Evolutionary conservation across 768 basidiomycete genomes (phyloP).

Genomic region (Ramaria rubella): DNA sequence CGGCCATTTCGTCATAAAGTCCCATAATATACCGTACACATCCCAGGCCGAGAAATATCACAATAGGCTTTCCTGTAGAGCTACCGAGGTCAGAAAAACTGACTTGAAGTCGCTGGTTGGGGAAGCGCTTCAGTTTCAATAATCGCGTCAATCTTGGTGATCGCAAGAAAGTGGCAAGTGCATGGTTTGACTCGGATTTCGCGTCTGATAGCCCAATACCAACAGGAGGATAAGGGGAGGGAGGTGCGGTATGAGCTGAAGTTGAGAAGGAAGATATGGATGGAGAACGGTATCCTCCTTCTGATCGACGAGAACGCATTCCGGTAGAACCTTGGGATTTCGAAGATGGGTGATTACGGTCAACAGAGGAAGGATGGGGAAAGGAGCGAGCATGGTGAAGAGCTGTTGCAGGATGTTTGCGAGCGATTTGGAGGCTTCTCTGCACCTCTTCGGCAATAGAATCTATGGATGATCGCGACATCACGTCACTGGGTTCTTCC

Average conservation of each 20-base stretch:
- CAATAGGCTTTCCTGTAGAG: slow-evolving; percentile 76
- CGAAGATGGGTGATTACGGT: not conserved
- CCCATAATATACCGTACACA: slow-evolving; percentile 94
- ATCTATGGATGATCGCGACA: slow-evolving; percentile 82
- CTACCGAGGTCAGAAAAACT: slow-evolving; percentile 92
- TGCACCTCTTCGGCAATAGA: slow-evolving; percentile 81
- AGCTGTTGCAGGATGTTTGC: slow-evolving; percentile 30
- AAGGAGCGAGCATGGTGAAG: slow-evolving; percentile 25
- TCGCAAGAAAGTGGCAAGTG: slow-evolving; percentile 80
- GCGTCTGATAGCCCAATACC: slow-evolving; percentile 33
- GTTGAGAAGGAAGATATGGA: slow-evolving; percentile 20
- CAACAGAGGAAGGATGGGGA: slow-evolving; percentile 18
- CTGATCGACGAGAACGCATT: slow-evolving; percentile 5
- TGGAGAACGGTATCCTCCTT: slow-evolving; percentile 6
- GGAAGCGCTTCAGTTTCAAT: slow-evolving; percentile 69
- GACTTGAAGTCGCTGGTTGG: slow-evolving; percentile 69
- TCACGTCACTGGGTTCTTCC: slow-evolving; percentile 32
- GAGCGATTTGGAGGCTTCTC: slow-evolving; percentile 60
- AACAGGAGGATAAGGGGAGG: slow-evolving; percentile 26
- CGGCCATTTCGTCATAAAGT: slow-evolving; percentile 94
- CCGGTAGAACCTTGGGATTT: not conserved
- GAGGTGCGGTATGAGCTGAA: slow-evolving; percentile 18
- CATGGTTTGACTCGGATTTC: slow-evolving; percentile 57
- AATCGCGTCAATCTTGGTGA: slow-evolving; percentile 82
- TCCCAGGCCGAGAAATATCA: slow-evolving; percentile 90